phyloP scores from a whole-genome alignment of 2,329 filamentous ascomycete genomes.

The Colletotrichum costaricense region DNA sequence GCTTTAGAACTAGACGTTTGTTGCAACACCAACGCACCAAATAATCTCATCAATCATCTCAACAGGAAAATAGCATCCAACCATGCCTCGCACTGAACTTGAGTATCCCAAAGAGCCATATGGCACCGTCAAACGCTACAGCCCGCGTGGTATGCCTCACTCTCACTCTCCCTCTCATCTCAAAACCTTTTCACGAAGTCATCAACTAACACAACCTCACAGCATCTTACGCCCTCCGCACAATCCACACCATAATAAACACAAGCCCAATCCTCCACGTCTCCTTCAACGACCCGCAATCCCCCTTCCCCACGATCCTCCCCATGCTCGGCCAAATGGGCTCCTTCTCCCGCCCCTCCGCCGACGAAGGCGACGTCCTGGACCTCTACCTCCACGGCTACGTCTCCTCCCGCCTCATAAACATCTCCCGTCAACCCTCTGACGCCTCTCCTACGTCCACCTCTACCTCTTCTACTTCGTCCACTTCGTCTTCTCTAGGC shows the following conservation, averaged over 20 bases:
- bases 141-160: constrained; percentile 65
- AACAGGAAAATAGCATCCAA: not conserved
- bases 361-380: constrained; percentile 71
- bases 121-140: constrained; percentile 76
- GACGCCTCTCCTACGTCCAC: not conserved
- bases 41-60: not conserved
- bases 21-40: not conserved
- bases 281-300: constrained; percentile 74
- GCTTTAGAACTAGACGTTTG: not conserved
- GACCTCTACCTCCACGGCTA: constrained; percentile 89
- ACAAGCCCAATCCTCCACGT: constrained; percentile 80
- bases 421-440: constrained; percentile 55
- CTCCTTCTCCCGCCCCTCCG: constrained; percentile 72
- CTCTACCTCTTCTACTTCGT: not conserved
- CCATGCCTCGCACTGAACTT: constrained; percentile 57
- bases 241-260: constrained; percentile 83
- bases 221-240: constrained; percentile 78
- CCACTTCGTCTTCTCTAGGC: constrained; percentile 52
- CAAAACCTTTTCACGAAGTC: not conserved
- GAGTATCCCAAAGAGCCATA: constrained; percentile 72
- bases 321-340: constrained; percentile 91
- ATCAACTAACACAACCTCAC: constrained; percentile 21
- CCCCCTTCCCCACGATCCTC: constrained; percentile 80
- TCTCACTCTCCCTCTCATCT: no score
- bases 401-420: constrained; percentile 82